Conservation (phyloP, 352 stramenopile species). For the Plasmopara muralis region DNA sequence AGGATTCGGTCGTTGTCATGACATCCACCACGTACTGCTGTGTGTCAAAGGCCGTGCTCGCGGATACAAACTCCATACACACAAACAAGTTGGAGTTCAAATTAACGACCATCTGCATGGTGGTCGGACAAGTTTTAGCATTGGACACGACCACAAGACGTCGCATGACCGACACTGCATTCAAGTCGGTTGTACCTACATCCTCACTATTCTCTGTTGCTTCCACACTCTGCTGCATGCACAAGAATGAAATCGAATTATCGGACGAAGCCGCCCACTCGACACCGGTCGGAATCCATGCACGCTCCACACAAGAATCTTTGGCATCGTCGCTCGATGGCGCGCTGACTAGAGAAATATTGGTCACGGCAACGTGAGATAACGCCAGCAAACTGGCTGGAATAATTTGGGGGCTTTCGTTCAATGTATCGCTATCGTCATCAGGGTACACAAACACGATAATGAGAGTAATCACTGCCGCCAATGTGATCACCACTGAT, state of each 20-base stretch:
- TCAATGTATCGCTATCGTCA: constrained; percentile 8
- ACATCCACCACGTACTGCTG: constrained; percentile 42
- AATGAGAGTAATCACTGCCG: constrained; percentile 13
- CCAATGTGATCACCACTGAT: constrained; percentile 8
- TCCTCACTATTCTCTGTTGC: constrained; percentile 6
- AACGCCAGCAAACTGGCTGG: constrained; percentile 11
- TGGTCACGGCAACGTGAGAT: constrained; percentile 16
- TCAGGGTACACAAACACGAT: constrained; percentile 16
- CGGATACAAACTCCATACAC: constrained; percentile 20
- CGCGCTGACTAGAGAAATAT: constrained; percentile 15
- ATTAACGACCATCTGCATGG: constrained; percentile 21
- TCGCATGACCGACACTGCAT: constrained; percentile 16
- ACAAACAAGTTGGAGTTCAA: constrained; percentile 22
- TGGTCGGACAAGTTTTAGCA: constrained; percentile 13
- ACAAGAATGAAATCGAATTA: constrained; percentile 24
- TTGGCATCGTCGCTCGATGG: constrained; percentile 16
- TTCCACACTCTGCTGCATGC: constrained; percentile 25
- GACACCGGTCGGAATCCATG: constrained; percentile 27
- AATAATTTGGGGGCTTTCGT: constrained; percentile 1
- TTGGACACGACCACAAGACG: constrained; percentile 21
- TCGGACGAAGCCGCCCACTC: constrained; percentile 22
- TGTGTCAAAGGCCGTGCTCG: constrained; percentile 11
- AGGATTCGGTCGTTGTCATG: constrained; percentile 30
- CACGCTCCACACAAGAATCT: constrained; percentile 22
- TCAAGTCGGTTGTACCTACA: constrained; percentile 13